Base-by-base conservation (phyloP, 2,329 filamentous ascomycete genomes). In the Uncinocarpus reesii region DNA sequence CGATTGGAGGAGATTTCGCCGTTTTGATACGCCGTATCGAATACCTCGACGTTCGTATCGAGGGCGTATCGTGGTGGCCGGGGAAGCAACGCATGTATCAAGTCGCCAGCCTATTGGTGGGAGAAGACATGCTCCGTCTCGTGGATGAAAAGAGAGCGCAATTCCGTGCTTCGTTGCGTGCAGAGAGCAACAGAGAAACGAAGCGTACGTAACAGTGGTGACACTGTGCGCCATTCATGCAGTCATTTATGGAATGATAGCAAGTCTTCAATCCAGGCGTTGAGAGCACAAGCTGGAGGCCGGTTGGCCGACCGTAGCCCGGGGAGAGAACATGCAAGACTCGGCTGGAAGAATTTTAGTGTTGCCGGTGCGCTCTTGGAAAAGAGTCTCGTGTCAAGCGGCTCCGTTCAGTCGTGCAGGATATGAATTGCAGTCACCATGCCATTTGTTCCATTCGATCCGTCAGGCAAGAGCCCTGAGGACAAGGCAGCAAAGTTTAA, bases 91-190 rank as follows among this genome's bases (percentile, higher is more conserved):
- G n/a, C n/a, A n/a, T n/a, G n/a, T n/a, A 21, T 5, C 7, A n/a
- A 23, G n/a, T 11, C 3, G 16, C 16, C 7, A 26, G 7, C 26
- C 34, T 7, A 41, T 47, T 47, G 45, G 45, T 41, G 37, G 45
- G 45, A 47, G 45, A 47, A 34, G 28, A 21, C 45, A 47, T 41
- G 37, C 35, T 47, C 36, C 44, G 45, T 41, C 28, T 34, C 23
- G 28, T 36, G 36, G 32, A 23, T 23, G 18, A 47, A 40, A n/a
- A 40, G 18, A 16, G 24, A 23, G 26, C 7, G 23, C 34, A 24
- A 38, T 32, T 40, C 43, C 35, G 44, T 47, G 34, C 44, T 34
- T n/a, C 26, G 23, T 29, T 21, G n/a, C 18, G 10, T 40, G 10
- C 32, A 28, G 36, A 47, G 36, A 40, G 36, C 35, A 13, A 32